phyloP scores from a whole-genome alignment of 495 filamentous ascomycete species.

The Talaromyces adpressus region DNA sequence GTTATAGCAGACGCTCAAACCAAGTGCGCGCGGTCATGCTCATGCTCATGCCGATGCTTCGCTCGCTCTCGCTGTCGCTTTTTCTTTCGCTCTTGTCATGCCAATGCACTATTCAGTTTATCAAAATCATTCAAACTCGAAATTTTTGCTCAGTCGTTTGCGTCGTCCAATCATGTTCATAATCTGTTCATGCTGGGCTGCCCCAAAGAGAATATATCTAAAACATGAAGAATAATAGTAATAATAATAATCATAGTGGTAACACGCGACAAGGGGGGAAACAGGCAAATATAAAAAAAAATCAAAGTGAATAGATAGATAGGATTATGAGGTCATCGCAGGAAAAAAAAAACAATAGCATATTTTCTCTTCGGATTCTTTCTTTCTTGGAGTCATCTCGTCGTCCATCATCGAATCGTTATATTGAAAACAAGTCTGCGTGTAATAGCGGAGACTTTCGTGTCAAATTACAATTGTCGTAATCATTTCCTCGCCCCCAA shows the following conservation, averaged over 20 bases:
- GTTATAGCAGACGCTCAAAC: not conserved
- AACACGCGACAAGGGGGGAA: slow-evolving; percentile 9
- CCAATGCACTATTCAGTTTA: not conserved
- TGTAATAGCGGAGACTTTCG: slow-evolving; percentile 1
- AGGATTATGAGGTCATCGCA: slow-evolving; percentile 6
- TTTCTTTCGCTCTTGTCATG: not conserved
- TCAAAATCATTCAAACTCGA: slow-evolving; percentile 1
- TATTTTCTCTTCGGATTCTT: slow-evolving; percentile 33
- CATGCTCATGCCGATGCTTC: not conserved
- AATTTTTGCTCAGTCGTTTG: not conserved
- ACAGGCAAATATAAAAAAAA: not conserved
- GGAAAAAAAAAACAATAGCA: slow-evolving; percentile 1
- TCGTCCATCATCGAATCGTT: slow-evolving; percentile 53
- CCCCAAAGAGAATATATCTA: slow-evolving; percentile 42
- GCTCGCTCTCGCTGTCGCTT: not conserved
- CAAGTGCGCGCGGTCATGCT: not conserved
- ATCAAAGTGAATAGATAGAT: slow-evolving; percentile 5
- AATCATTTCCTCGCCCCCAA: slow-evolving; percentile 13
- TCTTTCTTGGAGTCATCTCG: slow-evolving; percentile 42
- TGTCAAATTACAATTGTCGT: slow-evolving; percentile 10
- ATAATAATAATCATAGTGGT: not conserved
- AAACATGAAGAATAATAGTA: slow-evolving; percentile 36
- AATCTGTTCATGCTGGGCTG: slow-evolving; percentile 30
- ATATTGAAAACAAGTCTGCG: slow-evolving; percentile 12
- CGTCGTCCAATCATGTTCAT: slow-evolving; percentile 9